Base-by-base conservation (phyloP, 768 basidiomycete species). In the Porphyrellus cyaneotinctus region DNA sequence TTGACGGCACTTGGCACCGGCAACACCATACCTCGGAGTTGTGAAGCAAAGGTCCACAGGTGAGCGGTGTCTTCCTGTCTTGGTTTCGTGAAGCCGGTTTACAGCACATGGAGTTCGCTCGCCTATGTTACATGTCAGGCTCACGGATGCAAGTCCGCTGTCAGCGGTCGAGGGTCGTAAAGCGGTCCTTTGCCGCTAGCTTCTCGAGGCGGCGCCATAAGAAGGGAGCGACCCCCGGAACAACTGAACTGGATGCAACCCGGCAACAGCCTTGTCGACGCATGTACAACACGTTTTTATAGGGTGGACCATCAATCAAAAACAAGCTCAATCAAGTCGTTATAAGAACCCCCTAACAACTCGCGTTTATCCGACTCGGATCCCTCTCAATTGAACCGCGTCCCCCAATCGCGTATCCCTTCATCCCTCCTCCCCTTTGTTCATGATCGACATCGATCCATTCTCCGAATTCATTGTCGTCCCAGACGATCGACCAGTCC, bases 281-380 rank as follows among this genome's bases (percentile, higher is more conserved):
- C 67, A 63, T 69, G 67, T 58, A 51, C 43, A 61, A 70, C 67
- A 69, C 67, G 67, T 71, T 68, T 66, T 67, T 60, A 13, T 68
- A 65, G 63, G 64, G 65, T 66, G 67, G 67, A 71, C 67, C 69
- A 69, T 48, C 67, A 67, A 65, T 57, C 47, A 53, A 68, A 48
- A 69, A 69, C 58, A 69, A 30, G 36, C 55, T 61, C 58, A 65
- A 58, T 63, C 53, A 63, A 39, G 36, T 49, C 31, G 39, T 47
- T 59, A 69, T 69, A 69, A 69, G 69, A 70, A 68, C 48, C 24
- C 45, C 55, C 41, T 51, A 46, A 43, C 36, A 14, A 18, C n/a
- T 53, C 44, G 69, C 60, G 57, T 49, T 54, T 57, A 31, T 5
- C 22, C 24, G 28, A 47, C n/a, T n/a, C n/a, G 5, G 5, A 48